A percentile compares a stretch with the other conserved stretches of the same genome.
phyloP scores from a whole-genome alignment of 2,329 filamentous ascomycete species.

The Monilinia aucupariae region DNA sequence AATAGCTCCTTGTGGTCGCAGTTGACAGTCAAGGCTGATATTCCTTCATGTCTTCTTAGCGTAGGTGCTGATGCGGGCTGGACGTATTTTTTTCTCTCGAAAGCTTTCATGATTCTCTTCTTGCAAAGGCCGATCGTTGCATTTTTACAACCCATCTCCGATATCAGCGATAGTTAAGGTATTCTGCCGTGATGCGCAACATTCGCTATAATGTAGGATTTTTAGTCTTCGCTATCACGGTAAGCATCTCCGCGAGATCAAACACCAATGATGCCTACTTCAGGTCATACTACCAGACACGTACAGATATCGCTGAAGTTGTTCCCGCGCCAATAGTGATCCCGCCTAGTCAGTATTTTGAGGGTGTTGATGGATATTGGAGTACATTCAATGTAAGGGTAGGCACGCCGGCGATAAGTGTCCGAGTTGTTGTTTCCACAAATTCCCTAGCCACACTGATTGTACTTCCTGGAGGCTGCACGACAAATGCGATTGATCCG shows the following conservation, averaged over 20 bases:
- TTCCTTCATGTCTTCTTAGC: background rate
- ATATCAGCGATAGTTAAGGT: background rate
- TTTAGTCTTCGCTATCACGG: constrained; percentile 8
- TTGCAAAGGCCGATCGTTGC: background rate
- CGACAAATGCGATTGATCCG: constrained; percentile 31
- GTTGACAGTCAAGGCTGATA: background rate
- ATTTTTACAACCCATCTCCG: background rate
- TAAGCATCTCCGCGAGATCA: background rate
- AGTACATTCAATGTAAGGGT: constrained; percentile 58
- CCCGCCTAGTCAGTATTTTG: constrained; percentile 38
- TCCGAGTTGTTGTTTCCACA: constrained; percentile 38
- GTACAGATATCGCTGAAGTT: constrained; percentile 5
- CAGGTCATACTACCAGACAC: background rate
- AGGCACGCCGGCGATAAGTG: constrained; percentile 45
- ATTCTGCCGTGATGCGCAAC: constrained; percentile 8
- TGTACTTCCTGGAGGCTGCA: constrained; percentile 35
- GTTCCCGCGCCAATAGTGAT: constrained; percentile 31
- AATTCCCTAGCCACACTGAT: constrained; percentile 37
- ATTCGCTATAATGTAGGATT: constrained; percentile 5
- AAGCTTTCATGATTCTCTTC: background rate
- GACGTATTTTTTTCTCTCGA: background rate
- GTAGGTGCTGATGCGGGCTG: background rate
- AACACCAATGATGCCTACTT: background rate
- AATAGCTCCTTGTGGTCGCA: background rate
- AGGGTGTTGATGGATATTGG: constrained; percentile 59